Conservation (phyloP, 2,329 filamentous ascomycete genomes). For the Phymatotrichopsis omnivora region DNA sequence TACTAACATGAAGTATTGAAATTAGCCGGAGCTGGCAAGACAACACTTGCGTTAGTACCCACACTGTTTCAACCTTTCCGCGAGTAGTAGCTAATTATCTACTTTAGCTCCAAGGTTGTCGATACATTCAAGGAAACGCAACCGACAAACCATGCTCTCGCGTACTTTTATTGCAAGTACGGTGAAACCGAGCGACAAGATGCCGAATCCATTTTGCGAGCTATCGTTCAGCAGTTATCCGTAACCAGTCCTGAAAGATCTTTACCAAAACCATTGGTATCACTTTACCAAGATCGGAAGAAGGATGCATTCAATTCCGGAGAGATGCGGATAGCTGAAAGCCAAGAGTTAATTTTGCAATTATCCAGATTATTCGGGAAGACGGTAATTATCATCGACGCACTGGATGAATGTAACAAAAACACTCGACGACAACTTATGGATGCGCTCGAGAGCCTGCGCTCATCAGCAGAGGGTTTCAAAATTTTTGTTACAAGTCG, state of each 20-base stretch:
- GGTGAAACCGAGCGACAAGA: conserved; percentile 23
- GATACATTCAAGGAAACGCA: conserved; percentile 22
- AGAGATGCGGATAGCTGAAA: neutral
- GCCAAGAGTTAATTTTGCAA: conserved; percentile 4
- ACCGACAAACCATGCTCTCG: conserved; percentile 27
- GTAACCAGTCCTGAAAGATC: neutral
- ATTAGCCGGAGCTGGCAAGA: conserved; percentile 31
- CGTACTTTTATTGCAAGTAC: conserved; percentile 36
- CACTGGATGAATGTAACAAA: conserved; percentile 15
- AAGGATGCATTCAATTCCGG: neutral
- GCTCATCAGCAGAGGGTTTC: conserved; percentile 2
- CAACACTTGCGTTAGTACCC: conserved; percentile 33
- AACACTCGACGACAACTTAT: conserved; percentile 1
- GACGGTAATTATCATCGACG: conserved; percentile 18
- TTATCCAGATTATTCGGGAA: conserved; percentile 3
- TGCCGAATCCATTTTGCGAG: conserved; percentile 33
- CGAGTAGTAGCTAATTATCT: too few species aligned
- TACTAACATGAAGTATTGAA: neutral
- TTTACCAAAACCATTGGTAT: conserved; percentile 21
- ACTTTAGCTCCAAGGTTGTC: conserved; percentile 6
- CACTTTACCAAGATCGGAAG: conserved; percentile 4
- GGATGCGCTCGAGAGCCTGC: conserved; percentile 6
- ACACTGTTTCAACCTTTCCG: too few species aligned
- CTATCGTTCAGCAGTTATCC: conserved; percentile 27
- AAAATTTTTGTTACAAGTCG: conserved; percentile 19